Evolutionary conservation across 164 flowering plant species (phyloP).

Genomic region (Warburgia ugandensis): DNA sequence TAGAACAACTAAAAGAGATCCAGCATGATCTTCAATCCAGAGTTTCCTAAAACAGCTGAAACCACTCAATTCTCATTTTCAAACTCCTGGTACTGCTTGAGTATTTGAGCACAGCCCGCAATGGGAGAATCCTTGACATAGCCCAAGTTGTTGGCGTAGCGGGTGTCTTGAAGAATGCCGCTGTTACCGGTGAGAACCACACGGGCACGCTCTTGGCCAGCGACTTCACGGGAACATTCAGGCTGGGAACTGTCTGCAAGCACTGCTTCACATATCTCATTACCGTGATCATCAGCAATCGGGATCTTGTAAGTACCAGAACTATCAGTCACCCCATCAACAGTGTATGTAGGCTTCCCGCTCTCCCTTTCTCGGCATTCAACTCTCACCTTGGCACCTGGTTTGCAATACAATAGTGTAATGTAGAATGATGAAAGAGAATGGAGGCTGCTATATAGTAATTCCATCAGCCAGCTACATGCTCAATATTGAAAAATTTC

Average conservation of each 20-base stretch:
- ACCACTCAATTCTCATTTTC: constrained; percentile 11
- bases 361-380: constrained; percentile 48
- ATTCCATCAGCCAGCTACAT: too few relatives aligned
- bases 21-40: not conserved
- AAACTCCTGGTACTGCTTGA: constrained; percentile 36
- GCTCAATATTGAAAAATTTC: too few relatives aligned
- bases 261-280: constrained; percentile 42
- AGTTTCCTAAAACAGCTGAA: not conserved
- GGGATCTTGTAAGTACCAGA: constrained; percentile 42
- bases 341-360: constrained; percentile 20
- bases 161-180: constrained; percentile 41
- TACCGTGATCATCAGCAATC: constrained; percentile 38
- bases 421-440: too few relatives aligned
- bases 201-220: constrained; percentile 59
- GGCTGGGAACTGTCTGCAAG: constrained; percentile 49
- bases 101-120: constrained; percentile 38
- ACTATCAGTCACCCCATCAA: constrained; percentile 40
- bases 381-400: constrained; percentile 58
- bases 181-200: constrained; percentile 54
- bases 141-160: constrained; percentile 56
- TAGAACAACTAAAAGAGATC: not conserved
- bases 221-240: constrained; percentile 22
- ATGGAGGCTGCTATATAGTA: too few relatives aligned
- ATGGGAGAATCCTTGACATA: constrained; percentile 33
- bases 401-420: not conserved